Evolutionary conservation across 179 eudicot species (phyloP).

Genomic region (Nepenthes alata): DNA sequence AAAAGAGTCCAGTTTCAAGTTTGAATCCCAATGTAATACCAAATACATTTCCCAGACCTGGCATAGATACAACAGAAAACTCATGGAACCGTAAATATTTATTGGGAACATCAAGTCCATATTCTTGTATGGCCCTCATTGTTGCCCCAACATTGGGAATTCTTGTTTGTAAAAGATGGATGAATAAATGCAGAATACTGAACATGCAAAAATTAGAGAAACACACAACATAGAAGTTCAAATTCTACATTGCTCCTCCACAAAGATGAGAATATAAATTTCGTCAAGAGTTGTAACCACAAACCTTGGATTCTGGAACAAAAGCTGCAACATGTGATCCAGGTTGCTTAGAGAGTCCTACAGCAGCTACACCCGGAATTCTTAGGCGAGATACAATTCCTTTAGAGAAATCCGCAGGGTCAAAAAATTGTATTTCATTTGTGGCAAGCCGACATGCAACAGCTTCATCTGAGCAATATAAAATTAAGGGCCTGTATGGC

Average conservation of each 20-base stretch:
- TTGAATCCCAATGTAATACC: neutral
- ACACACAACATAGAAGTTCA: neutral
- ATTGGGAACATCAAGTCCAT: neutral
- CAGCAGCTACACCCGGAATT: constrained; percentile 74
- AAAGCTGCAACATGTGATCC: constrained; percentile 81
- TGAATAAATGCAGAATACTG: neutral
- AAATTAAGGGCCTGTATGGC: constrained; percentile 56
- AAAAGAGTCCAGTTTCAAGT: neutral
- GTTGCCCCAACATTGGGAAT: neutral
- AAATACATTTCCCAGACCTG: neutral
- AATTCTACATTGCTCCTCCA: neutral
- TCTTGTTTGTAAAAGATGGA: constrained; percentile 1
- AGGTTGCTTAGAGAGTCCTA: constrained; percentile 65
- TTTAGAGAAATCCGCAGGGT: constrained; percentile 58
- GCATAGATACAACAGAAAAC: neutral
- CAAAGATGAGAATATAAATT: neutral
- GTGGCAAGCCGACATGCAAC: constrained; percentile 77
- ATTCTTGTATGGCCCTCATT: neutral
- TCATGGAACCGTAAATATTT: neutral
- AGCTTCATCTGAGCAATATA: constrained; percentile 70
- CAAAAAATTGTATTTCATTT: constrained; percentile 80
- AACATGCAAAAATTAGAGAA: neutral
- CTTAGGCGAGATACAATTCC: constrained; percentile 56
- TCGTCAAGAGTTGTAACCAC: constrained; percentile 5
- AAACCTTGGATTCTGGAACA: constrained; percentile 94